Base-by-base conservation (phyloP, 2,329 filamentous ascomycete genomes). In the Aspergillus costaricaensis region DNA sequence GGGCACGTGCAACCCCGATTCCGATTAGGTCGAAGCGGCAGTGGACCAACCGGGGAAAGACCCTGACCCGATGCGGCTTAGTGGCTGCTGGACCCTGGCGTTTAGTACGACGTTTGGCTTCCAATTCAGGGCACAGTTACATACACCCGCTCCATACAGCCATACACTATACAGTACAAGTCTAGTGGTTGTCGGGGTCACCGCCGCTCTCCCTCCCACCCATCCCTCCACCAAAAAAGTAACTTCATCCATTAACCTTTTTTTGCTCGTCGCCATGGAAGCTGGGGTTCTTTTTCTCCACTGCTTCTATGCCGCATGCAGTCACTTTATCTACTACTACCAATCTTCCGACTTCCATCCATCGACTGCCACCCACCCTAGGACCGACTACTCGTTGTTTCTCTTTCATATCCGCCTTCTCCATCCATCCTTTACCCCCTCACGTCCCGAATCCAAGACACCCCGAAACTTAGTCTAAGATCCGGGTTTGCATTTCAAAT, bases 101-200 rank as follows among this genome's bases (percentile, higher is more conserved):
- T 44, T 50, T 49, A 50, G 47, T 50, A 30, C 47, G 47, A 50
- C 47, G 47, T 36, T 14, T 36, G 32, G 32, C 47, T 50, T 25
- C 25, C 25, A 17, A 14, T 36, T 36, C 23, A 30, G 25, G 47
- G 25, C 47, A 30, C 25, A 50, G 23, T 50, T 27, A 30, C 47
- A 44, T 44, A 44, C 41, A 44, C 10, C 25, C 25, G 25, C 25
- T 43, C 41, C 9, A 44, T 21, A 9, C 17, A 39, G 23, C 12
- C 38, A 21, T 38, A 36, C 19, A 54, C 1, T 12, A 14, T 36
- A 36, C 32, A 36, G 32, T 36, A 15, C 51, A 41, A 54, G 51
- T 39, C 41, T 14, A 19, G 30, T 62, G 59, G 65, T 67, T 62
- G 65, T 64, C 65, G 47, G 63, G 65, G 65, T 51, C 65, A 67